Percentiles rank a stretch among this genome's conserved stretches.
phyloP scores from a whole-genome alignment of 129 eudicot genomes.

The Lactuca saligna region DNA sequence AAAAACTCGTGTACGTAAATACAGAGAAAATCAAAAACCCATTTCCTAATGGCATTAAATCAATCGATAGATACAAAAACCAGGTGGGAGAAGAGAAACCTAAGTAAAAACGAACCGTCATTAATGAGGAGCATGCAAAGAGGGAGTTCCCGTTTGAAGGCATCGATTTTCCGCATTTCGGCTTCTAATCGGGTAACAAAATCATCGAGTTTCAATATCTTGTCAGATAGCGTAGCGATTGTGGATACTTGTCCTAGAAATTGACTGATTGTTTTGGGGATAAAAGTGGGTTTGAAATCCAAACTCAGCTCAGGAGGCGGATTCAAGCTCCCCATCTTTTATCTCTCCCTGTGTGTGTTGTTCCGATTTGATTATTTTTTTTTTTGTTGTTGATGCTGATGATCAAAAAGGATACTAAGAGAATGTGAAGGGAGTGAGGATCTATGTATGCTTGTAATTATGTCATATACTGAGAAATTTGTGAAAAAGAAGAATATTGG shows the following conservation, averaged over 20 bases:
- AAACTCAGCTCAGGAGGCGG: slow-evolving; percentile 43
- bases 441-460: slow-evolving; percentile 25
- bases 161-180: slow-evolving; percentile 89
- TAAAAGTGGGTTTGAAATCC: slow-evolving; percentile 44
- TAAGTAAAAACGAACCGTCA: slow-evolving; percentile 49
- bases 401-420: slow-evolving; percentile 27
- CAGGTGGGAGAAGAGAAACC: background rate
- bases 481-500: slow-evolving; percentile 21
- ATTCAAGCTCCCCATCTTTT: slow-evolving; percentile 46
- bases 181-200: slow-evolving; percentile 52
- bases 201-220: slow-evolving; percentile 44
- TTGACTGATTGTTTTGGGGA: slow-evolving; percentile 53
- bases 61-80: background rate
- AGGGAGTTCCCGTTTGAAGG: slow-evolving; percentile 83
- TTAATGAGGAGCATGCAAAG: slow-evolving; percentile 63
- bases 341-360: background rate
- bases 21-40: background rate
- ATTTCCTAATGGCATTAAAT: slow-evolving; percentile 6
- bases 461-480: slow-evolving; percentile 14
- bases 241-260: slow-evolving; percentile 41
- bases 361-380: slow-evolving; percentile 22
- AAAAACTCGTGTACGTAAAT: background rate
- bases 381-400: slow-evolving; percentile 14
- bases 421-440: slow-evolving; percentile 23
- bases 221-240: slow-evolving; percentile 48